Conservation (phyloP, 2,329 filamentous ascomycete genomes). For the Chrysoporthe cubensis region DNA sequence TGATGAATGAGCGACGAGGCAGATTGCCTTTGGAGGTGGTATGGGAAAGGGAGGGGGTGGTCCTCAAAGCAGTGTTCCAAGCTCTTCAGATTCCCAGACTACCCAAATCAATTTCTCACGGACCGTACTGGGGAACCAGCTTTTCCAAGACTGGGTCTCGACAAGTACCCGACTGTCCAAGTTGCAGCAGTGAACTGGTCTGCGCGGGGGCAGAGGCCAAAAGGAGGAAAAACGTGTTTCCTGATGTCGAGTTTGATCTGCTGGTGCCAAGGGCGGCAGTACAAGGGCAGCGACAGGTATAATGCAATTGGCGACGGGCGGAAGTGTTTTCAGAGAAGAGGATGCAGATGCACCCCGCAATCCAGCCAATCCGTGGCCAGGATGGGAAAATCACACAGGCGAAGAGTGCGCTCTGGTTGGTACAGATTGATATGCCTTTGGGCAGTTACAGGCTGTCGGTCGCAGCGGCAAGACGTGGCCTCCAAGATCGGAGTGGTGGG, state of each 20-base stretch:
- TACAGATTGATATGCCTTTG: neutral
- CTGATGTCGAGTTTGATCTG: neutral
- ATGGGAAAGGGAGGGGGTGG: conserved; percentile 9
- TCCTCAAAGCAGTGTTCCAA: conserved; percentile 23
- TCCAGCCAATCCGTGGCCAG: neutral
- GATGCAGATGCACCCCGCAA: neutral
- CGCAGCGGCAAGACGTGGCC: neutral
- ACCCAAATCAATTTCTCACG: conserved; percentile 15
- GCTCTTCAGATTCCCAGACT: conserved; percentile 19
- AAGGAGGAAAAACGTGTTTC: neutral
- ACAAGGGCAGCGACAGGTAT: neutral
- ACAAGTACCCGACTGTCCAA: neutral
- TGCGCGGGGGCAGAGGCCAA: neutral
- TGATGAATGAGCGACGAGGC: conserved; percentile 28
- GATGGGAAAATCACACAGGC: neutral
- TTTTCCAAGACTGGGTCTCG: conserved; percentile 2
- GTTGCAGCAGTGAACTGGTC: neutral
- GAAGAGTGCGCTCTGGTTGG: neutral
- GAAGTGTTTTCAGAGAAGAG: neutral
- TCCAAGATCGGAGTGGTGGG: neutral
- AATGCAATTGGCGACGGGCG: neutral
- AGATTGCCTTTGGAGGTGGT: conserved; percentile 20
- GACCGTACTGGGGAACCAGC: conserved; percentile 12
- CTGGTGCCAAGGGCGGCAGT: neutral
- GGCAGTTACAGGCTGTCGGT: neutral